Evolutionary conservation across 148 eudicot species (phyloP), one percentile per base, ranked within the genome.

Genomic region (Silene latifolia): DNA sequence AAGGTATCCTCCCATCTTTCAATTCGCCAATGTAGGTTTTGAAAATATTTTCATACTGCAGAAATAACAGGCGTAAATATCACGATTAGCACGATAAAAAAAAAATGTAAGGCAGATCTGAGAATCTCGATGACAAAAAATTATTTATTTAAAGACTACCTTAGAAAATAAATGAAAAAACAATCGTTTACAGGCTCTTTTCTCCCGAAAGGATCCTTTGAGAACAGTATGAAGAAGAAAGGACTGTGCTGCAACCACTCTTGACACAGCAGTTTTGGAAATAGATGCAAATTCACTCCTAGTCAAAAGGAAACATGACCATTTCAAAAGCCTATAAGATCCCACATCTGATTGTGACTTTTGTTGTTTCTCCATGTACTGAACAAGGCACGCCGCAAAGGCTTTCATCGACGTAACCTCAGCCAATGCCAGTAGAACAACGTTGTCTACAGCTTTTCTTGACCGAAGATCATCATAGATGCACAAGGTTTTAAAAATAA

Each of bases 331-430:
- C 87, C 96, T 88, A 77, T 86, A 85, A 66, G 92, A 83, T 76
- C 96, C 98, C 25, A 89, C 74, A 77, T 74, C 83, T 73, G 92
- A 88, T 67, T 87, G 89, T 72, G 80, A 87, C 81, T 88, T 95
- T 63, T 79, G 72, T 74, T 85, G 96, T 82, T 88, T 92, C 81
- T 95, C 98, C 93, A 92, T 90, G 79, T 76, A 72, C 85, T 89
- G 98, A 56, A 95, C 97, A 80, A 90, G 87, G 67, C 88, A 83
- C 72, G 92, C 97, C 21, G 98, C 97, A 86, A 95, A 95, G 74
- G 80, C 83, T 82, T 92, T 95, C 92, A 92, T 87, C 68, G 89
- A 92, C 54, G 72, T 62, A 85, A 77, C 85, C 79, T 89, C 87
- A 57, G 75, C 72, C 71, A 95, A 63, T 71, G 85, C 82, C 82